Evolutionary conservation across 768 basidiomycete genomes (phyloP), one percentile per base, ranked within the genome.

Genomic region (Podaxis sp.): DNA sequence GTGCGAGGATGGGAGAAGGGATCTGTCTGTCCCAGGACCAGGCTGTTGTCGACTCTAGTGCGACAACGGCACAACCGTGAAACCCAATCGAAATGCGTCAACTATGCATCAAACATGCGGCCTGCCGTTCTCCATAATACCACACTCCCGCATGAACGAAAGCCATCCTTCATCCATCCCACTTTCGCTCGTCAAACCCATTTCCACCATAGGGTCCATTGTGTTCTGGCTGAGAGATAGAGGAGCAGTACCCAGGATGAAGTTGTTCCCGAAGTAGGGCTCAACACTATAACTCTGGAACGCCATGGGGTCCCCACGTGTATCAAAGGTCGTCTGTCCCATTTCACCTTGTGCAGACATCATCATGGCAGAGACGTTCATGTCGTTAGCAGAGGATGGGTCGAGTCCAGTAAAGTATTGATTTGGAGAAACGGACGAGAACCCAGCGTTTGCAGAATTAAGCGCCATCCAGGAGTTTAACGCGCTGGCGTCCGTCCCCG

Each of bases 151-250:
- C 72, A 82, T 81, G 64, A 82, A 82, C 8, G 79, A 76, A 43
- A 81, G 61, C 82, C 82, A 83, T 6, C 76, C 77, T 4, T 78
- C 76, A 64, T 83, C 80, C 72, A 80, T 77, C 25, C 76, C 76
- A 46, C 77, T 77, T 63, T 80, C 79, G 37, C 75, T 76, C 55
- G 79, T 75, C 41, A 82, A 64, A 19, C 80, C 81, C 57, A 82
- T 68, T 61, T 81, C 80, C 5, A 80, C 71, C 46, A 62, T 55
- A 4, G 54, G 47, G 13, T 75, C 72, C n/a, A 72, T 74, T 25
- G 71, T 66, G 55, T 74, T 72, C 66, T 62, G 61, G 36, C 19
- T 50, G 24, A 41, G 43, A 50, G 60, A 12, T 19, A 69, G 66
- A 2, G 56, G 63, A 61, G 62, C 53, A 37, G 43, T 19, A 24